Evolutionary conservation across 345 rosid species (phyloP), one percentile per base, ranked within the genome.

Genomic region (Iberis pinnata): DNA sequence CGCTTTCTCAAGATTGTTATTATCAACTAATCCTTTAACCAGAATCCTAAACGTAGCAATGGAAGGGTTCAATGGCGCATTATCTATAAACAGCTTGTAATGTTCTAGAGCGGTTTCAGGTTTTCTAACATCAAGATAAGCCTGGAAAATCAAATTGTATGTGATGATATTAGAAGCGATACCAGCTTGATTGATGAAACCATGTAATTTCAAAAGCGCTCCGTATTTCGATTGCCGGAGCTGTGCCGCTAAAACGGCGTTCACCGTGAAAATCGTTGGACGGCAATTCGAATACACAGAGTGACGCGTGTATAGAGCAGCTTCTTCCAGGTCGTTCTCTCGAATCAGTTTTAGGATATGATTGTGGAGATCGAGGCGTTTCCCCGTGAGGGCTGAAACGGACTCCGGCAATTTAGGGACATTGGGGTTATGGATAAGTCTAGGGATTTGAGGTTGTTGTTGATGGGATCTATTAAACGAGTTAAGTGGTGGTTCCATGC

Each of bases 271-370:
- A 26, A 89, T 82, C 12, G 98, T 77, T 6, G 98, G 98, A 2
- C 88, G 78, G 74, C 96, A 90, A 49, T 90, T 90, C 42, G 95
- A 90, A 71, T 90, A 90, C 14, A 87, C 75, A 12, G 98, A 90
- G 66, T 87, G 96, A 44, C 95, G 94, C 6, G 96, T 90, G 75
- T 48, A 88, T 3, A 90, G 72, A 0, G 96, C 92, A 3, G 98
- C 98, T 71, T 90, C 96, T 1, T 80, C 95, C 17, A 90, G 78
- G 59, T 87, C 98, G 20, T 90, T 81, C 58, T 78, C 74, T 8
- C 96, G 78, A 51, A 87, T 68, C 45, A 82, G 80, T 3, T 75
- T 77, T 42, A 87, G 65, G 61, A 87, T 90, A 14, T 71, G 76
- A 44, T 84, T 90, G 67, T 90, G 95, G 52, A 90, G 89, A 47